A percentile compares a stretch with the other conserved stretches of the same genome.
Evolutionary conservation across 208 protist genomes (phyloP).

Genomic region (Acanthamoeba healyi): DNA sequence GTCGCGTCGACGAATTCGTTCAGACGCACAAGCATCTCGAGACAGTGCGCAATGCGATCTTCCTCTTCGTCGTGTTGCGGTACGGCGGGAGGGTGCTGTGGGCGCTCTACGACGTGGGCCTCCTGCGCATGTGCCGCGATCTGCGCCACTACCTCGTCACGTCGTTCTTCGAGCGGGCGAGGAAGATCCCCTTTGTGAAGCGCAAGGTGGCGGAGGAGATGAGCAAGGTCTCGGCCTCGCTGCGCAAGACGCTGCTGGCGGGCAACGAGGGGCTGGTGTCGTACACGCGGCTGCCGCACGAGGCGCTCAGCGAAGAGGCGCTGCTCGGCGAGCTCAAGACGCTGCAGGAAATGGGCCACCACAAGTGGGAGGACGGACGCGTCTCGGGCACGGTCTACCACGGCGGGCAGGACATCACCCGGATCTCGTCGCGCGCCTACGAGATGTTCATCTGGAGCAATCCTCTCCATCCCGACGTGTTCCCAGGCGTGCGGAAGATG

Average conservation of each 20-base stretch:
- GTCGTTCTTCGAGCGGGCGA: background rate
- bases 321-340: background rate
- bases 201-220: conserved; percentile 40
- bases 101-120: conserved; percentile 44
- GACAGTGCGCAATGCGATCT: conserved; percentile 7
- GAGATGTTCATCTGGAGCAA: conserved; percentile 89
- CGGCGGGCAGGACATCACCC: conserved; percentile 45
- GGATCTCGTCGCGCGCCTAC: conserved; percentile 22
- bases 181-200: conserved; percentile 30
- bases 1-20: conserved; percentile 7
- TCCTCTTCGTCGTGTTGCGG: conserved; percentile 26
- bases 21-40: background rate
- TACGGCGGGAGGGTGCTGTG: conserved; percentile 26
- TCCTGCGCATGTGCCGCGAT: background rate
- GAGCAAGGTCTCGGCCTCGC: background rate
- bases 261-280: background rate
- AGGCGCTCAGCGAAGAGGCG: background rate
- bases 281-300: background rate
- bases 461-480: conserved; percentile 97
- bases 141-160: background rate
- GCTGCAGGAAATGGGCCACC: conserved; percentile 51
- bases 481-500: conserved; percentile 97
- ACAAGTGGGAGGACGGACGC: conserved; percentile 56
- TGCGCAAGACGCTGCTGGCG: conserved; percentile 30
- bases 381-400: conserved; percentile 65